These are phyloP conservation scores for cucumber (Cucumis sativus) DNA, from an alignment of 306 rosid species.

Conservation along the genomic window DNA sequence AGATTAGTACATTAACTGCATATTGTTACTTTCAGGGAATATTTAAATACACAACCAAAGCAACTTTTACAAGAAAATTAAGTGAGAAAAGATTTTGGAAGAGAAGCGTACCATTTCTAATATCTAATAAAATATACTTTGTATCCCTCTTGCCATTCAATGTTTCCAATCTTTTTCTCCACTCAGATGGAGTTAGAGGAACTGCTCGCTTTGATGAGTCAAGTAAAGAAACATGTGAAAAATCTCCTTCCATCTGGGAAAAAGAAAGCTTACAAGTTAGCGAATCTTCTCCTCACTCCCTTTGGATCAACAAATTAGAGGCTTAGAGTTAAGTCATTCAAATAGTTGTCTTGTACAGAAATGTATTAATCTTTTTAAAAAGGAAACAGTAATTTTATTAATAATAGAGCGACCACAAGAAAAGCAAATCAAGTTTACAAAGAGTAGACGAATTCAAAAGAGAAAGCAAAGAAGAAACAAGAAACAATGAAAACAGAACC, in stretches of 20 bases:
- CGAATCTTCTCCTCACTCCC: neutral
- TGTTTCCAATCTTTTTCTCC: slow-evolving; percentile 56
- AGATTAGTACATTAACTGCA: neutral
- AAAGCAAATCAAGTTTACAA: too few relatives aligned
- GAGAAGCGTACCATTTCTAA: slow-evolving; percentile 69
- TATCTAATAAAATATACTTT: slow-evolving; percentile 49
- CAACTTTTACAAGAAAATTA: neutral
- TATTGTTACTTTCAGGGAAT: neutral
- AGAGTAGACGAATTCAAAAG: too few relatives aligned
- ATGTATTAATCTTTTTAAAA: neutral
- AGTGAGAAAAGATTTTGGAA: neutral
- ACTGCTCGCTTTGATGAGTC: slow-evolving; percentile 74
- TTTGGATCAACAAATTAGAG: neutral
- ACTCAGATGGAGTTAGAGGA: slow-evolving; percentile 60
- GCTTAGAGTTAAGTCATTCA: neutral
- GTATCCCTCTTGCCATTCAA: slow-evolving; percentile 16
- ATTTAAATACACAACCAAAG: neutral
- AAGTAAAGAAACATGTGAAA: slow-evolving; percentile 68
- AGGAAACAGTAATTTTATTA: too few relatives aligned
- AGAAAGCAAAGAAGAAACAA: too few relatives aligned
- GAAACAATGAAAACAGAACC: too few relatives aligned
- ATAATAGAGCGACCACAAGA: too few relatives aligned
- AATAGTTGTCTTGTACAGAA: neutral
- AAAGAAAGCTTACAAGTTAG: slow-evolving; percentile 2
- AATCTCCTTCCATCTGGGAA: slow-evolving; percentile 60